Evolutionary conservation across 1,284 basidiomycete species (phyloP), one percentile per base, ranked within the genome.

Genomic region (Inonotus obliquus): DNA sequence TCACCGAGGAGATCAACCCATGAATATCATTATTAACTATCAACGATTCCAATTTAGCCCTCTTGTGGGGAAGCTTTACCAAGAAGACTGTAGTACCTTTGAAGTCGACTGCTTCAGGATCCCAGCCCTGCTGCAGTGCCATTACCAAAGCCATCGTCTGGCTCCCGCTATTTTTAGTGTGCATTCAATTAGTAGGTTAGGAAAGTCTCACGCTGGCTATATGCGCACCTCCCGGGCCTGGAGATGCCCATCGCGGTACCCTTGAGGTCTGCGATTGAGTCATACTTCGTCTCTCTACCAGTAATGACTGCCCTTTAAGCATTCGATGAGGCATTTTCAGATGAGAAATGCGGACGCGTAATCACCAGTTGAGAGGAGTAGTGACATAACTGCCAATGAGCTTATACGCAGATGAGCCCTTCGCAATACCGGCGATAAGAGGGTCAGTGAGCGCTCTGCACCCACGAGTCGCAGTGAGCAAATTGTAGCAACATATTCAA

Each of bases 71-170:
- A 54, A 14, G 21, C 9, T 6, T 10, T 27, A 32, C 17, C 21
- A 45, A 25, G 38, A 6, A 27, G 25, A 21, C 10, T 5, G 7
- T 45, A 55, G 41, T 65, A 90, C 94, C 84, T 79, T 90, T 80
- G 71, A 95, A 96, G 67, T 86, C 79, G 59, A 93, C 73, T n/a
- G 81, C 71, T 52, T 84, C 78, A 0, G 87, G 87, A 1, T 79
- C 73, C 94, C 94, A 96, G 17, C 86, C 85, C 70, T 95, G 85
- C 65, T 96, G 87, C 39, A 94, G 76, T 2, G 91, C 92, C 88
- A 98, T 92, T 25, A 98, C 94, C 65, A 87, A 91, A 1, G 94
- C 96, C 95, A 98, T 98, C 7, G 94, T 94, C 72, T 96, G 89
- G 66, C 86, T 92, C 32, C 93, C 93, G 66, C 90, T 92, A 44